Base-by-base conservation (phyloP, 345 rosid species). In the Salix dunnii region DNA sequence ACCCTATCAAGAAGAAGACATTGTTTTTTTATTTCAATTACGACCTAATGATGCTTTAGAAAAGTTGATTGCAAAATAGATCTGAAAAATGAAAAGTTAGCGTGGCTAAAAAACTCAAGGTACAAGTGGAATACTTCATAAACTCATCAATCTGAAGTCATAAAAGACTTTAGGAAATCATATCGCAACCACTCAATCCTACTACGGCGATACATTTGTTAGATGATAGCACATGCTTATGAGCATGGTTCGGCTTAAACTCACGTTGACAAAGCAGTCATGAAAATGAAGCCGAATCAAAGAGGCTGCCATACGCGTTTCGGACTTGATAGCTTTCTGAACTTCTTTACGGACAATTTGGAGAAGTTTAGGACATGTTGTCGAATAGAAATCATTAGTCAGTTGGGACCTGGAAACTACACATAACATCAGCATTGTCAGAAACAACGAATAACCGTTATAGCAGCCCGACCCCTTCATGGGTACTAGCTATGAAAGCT, bases 241-340 rank as follows among this genome's bases (percentile, higher is more conserved):
- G 18, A 46, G 49, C 51, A 14, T 46, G 51, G 51, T 0, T 46
- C 51, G 21, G 21, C 27, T 17, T 17, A 2, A 23, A 78, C 92
- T 51, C 73, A 91, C 94, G 79, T 90, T 89, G 74, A 90, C 92
- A 35, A 90, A 91, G 76, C 96, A 91, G 79, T 91, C 96, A 28
- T 91, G 91, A 79, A 90, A 89, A 75, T 86, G 93, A 72, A 90
- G 91, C 30, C 91, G 87, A 27, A 84, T 70, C 77, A 91, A 82
- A 40, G 97, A 91, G 77, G 91, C 94, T 3, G 90, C 94, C 92
- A 92, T 92, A 48, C 91, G 82, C 23, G 7, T 87, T 72, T 92
- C 97, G n/a, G 77, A 71, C 72, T 75, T 89, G 65, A 90, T 49
- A 48, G 94, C 97, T 18, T 63, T 82, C 13, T 16, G n/a, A 71